Evolutionary conservation across 345 rosid species (phyloP), one percentile per base, ranked within the genome.

Genomic region (Chamaenerion angustifolium): DNA sequence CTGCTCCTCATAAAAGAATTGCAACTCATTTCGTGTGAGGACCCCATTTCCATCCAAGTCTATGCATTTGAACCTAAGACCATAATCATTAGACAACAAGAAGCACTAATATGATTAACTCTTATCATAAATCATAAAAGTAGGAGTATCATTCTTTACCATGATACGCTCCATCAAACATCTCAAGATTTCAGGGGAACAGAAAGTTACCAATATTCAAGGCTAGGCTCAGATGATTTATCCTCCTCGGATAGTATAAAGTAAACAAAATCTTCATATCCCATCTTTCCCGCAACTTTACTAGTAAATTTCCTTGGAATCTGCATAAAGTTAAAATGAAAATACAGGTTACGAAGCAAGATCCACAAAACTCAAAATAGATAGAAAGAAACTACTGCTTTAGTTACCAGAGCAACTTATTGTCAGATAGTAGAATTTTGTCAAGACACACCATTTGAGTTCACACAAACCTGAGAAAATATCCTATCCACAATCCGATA

Each of bases 181-280:
- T 31, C 8, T 31, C 0, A 31, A 31, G 37, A 31, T 31, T 31
- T 31, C 37, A 31, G 37, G 6, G 35, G 15, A 42, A 31, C 3
- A 19, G 41, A 27, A 43, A 25, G 59, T 54, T 68, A 85, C 97
- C 97, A 89, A 68, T 82, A 89, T 69, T 89, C 97, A 50, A 89
- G 97, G 71, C 97, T 85, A 56, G 90, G 94, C 63, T 74, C 84
- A 13, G 97, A 83, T 65, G 95, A 81, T 71, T 89, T 89, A 62
- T 89, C 97, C 75, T 89, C 97, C 76, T 89, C 97, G 1, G 97
- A 78, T 47, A 85, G 73, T 64, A 89, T 89, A 66, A 89, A 89
- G 76, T 83, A 81, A 43, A 85, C 97, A 60, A 89, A 89, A 68
- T 89, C 97, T 72, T 89, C 95, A 71, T 89, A 89, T 40, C 95